phyloP scores from a whole-genome alignment of 2,329 filamentous ascomycete genomes.

The Fusarium bactridioides region DNA sequence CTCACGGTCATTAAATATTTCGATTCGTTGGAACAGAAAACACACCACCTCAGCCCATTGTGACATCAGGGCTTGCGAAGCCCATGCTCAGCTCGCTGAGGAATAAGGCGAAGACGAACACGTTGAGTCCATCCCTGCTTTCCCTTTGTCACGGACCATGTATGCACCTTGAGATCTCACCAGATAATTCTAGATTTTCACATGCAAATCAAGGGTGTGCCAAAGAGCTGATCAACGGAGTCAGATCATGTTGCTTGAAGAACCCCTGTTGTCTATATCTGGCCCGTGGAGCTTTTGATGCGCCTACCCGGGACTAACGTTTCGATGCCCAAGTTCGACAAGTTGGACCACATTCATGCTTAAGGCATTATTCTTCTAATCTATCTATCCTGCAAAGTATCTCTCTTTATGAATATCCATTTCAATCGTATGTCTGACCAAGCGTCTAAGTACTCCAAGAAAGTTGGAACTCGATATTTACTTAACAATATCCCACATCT shows the following conservation, averaged over 20 bases:
- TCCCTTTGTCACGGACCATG: neutral
- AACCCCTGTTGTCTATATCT: neutral
- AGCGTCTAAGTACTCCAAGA: neutral
- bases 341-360: neutral
- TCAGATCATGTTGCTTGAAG: neutral
- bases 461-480: neutral
- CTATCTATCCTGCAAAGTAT: neutral
- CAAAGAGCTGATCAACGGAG: constrained; percentile 15
- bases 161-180: neutral
- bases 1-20: neutral
- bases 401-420: neutral
- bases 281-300: neutral
- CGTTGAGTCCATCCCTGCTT: neutral
- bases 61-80: constrained; percentile 5
- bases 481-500: no score
- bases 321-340: neutral
- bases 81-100: neutral
- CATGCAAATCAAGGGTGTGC: neutral
- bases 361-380: neutral
- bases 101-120: constrained; percentile 10
- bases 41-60: constrained; percentile 32
- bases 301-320: neutral
- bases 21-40: constrained; percentile 17
- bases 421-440: neutral
- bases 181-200: constrained; percentile 6